phyloP scores from a whole-genome alignment of 345 rosid species.

The Turnera subulata region DNA sequence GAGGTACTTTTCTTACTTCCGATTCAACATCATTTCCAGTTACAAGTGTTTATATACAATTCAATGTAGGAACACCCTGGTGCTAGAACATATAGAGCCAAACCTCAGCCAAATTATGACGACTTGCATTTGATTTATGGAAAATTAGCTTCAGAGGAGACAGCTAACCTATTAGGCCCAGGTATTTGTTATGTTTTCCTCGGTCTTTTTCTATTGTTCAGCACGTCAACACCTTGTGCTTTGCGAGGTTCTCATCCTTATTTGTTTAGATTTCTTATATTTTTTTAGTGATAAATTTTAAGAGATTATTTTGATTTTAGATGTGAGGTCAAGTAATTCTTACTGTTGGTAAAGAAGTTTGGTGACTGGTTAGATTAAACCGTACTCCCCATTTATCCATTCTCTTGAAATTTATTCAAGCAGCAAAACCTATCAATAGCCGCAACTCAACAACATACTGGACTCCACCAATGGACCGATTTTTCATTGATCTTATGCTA shows the following conservation, averaged over 20 bases:
- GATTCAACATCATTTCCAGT: neutral
- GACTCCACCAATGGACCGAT: conserved; percentile 48
- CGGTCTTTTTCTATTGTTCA: conserved; percentile 14
- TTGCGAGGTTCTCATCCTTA: neutral
- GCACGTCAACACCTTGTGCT: neutral
- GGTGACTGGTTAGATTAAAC: no score
- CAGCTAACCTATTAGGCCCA: conserved; percentile 12
- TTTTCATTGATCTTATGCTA: conserved; percentile 46
- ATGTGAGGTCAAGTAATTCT: no score
- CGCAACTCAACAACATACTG: conserved; percentile 29
- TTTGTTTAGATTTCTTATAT: neutral
- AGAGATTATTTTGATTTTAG: no score
- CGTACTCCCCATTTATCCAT: neutral
- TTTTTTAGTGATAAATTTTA: no score
- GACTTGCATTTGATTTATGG: conserved; percentile 48
- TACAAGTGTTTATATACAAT: conserved; percentile 15
- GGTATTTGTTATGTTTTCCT: conserved; percentile 20
- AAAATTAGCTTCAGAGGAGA: conserved; percentile 24
- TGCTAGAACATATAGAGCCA: conserved; percentile 19
- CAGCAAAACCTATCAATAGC: conserved; percentile 20
- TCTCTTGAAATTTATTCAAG: conserved; percentile 19
- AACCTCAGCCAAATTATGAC: conserved; percentile 28
- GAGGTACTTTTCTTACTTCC: conserved; percentile 14
- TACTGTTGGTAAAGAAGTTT: no score
- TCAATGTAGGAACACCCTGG: conserved; percentile 41